phyloP scores from a whole-genome alignment of 345 rosid species.

The Trapa bicornis region DNA sequence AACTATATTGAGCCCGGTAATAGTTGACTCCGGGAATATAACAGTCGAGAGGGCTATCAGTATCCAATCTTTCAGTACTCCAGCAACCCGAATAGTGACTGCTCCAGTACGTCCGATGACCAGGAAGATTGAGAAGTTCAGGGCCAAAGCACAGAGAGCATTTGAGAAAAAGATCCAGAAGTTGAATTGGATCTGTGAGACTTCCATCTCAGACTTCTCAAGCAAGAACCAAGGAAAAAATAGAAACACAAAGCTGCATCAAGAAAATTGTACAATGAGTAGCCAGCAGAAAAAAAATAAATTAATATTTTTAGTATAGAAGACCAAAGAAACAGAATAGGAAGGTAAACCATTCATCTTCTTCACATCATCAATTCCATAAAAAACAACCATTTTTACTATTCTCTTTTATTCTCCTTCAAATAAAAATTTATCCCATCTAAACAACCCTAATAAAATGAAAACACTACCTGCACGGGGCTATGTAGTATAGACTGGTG shows the following conservation, averaged over 20 bases:
- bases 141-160: slow-evolving; percentile 85
- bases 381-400: not conserved
- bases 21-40: slow-evolving; percentile 82
- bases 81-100: slow-evolving; percentile 93
- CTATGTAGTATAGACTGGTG: slow-evolving; percentile 95
- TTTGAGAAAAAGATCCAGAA: slow-evolving; percentile 96
- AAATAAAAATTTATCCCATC: not conserved
- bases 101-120: slow-evolving; percentile 98
- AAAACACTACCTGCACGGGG: slow-evolving; percentile 83
- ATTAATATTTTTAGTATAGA: not conserved
- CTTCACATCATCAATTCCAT: not conserved
- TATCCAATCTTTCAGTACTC: slow-evolving; percentile 98
- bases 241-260: slow-evolving; percentile 78
- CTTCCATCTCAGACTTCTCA: slow-evolving; percentile 82
- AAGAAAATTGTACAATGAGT: not conserved
- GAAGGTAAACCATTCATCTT: not conserved
- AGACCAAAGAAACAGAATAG: not conserved
- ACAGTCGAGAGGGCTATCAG: slow-evolving; percentile 88
- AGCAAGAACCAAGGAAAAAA: slow-evolving; percentile 87
- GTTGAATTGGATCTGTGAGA: slow-evolving; percentile 81
- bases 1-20: slow-evolving; percentile 80
- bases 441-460: not conserved
- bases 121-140: slow-evolving; percentile 88
- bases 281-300: not conserved
- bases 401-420: not conserved